Evolutionary conservation across 1,139 yeast species (phyloP).

Genomic region (Starmera stellimalicola): DNA sequence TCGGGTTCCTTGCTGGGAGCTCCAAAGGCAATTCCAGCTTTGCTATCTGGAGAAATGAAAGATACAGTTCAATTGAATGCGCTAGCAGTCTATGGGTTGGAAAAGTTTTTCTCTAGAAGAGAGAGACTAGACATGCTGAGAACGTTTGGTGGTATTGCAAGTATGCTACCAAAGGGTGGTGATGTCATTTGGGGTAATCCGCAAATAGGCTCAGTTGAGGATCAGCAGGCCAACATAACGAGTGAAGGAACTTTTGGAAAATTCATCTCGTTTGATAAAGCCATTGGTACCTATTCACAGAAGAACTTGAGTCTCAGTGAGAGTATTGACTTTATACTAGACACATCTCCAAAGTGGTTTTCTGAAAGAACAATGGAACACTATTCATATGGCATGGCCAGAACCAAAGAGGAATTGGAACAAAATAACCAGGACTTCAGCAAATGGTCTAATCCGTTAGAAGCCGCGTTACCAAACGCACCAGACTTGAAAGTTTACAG

Average conservation of each 20-base stretch:
- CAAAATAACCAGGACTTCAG: conserved; percentile 58
- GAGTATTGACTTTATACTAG: conserved; percentile 55
- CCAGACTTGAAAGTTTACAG: conserved; percentile 87
- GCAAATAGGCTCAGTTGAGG: conserved; percentile 18
- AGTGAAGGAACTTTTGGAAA: conserved; percentile 54
- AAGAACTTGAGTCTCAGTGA: conserved; percentile 55
- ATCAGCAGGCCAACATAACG: conserved; percentile 20
- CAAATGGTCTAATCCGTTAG: conserved; percentile 91
- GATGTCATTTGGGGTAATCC: conserved; percentile 75
- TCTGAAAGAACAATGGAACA: conserved; percentile 50
- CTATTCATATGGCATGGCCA: conserved; percentile 74
- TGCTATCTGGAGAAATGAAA: conserved; percentile 94
- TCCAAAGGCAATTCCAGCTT: conserved; percentile 86
- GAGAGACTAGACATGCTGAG: conserved; percentile 82
- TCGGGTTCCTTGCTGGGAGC: conserved; percentile 88
- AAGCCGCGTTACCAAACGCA: conserved; percentile 83
- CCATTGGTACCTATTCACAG: conserved; percentile 30
- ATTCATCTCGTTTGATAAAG: conserved; percentile 56
- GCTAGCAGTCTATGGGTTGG: conserved; percentile 88
- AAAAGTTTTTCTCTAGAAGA: conserved; percentile 80
- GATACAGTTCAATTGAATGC: conserved; percentile 93
- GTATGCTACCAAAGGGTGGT: conserved; percentile 97
- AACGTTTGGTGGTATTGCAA: conserved; percentile 87
- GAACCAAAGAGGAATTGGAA: conserved; percentile 44
- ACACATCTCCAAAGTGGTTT: conserved; percentile 72